Evolutionary conservation across 768 basidiomycete genomes (phyloP).

Genomic region (Termitomyces sp.): DNA sequence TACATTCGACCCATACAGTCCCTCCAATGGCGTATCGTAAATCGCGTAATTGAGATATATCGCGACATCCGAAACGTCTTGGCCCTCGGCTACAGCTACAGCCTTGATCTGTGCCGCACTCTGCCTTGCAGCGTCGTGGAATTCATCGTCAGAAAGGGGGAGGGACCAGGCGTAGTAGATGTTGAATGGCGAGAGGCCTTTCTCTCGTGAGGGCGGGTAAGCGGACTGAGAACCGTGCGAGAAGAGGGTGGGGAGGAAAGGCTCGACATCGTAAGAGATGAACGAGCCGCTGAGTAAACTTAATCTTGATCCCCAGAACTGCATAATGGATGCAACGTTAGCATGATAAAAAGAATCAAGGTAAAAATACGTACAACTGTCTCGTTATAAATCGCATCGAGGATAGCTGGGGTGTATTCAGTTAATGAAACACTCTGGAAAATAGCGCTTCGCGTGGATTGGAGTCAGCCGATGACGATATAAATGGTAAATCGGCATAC

Average conservation of each 20-base stretch:
- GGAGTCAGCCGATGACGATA: not conserved
- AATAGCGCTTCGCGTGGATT: not conserved
- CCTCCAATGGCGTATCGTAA: constrained; percentile 42
- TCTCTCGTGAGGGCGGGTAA: constrained; percentile 39
- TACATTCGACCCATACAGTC: constrained; percentile 50
- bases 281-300: constrained; percentile 22
- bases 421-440: constrained; percentile 42
- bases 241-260: constrained; percentile 39
- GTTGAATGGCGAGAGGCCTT: constrained; percentile 39
- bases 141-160: constrained; percentile 30
- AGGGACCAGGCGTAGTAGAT: constrained; percentile 41
- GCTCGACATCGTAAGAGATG: constrained; percentile 48
- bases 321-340: not conserved
- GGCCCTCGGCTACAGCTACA: constrained; percentile 35
- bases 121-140: constrained; percentile 35
- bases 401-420: constrained; percentile 27
- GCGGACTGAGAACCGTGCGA: constrained; percentile 36
- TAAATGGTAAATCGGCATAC: constrained; percentile 12
- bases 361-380: constrained; percentile 24
- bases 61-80: constrained; percentile 28
- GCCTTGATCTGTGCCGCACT: constrained; percentile 36
- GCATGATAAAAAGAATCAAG: not conserved
- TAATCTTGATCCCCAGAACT: constrained; percentile 42
- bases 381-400: constrained; percentile 42
- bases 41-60: constrained; percentile 62